Evolutionary conservation across 148 eudicot genomes (phyloP), one percentile per base, ranked within the genome.

Genomic region (Cornus controversa): DNA sequence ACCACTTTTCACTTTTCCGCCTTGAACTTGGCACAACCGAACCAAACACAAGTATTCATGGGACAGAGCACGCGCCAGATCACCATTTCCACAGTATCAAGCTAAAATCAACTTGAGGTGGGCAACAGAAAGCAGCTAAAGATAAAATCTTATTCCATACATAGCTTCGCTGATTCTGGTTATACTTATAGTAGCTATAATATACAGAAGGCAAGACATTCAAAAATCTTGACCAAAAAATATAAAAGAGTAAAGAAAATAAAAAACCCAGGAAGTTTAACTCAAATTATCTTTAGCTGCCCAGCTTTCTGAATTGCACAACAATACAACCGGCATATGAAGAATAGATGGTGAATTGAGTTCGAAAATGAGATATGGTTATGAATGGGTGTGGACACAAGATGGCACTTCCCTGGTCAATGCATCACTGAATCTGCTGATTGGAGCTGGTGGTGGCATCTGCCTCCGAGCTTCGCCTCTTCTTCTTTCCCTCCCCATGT

Each of bases 401-500:
- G 67, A 77, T 25, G 23, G 26, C 45, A 36, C 28, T 18, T 24
- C 28, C 34, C 24, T 4, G 23, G 2, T 71, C 20, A 26, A 6
- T 25, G 29, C 2, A 60, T 69, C 25, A 69, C 66, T 74, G 79
- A 6, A 37, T 70, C 67, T 77, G 57, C 24, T 85, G 78, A 62
- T 77, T 86, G 28, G 86, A 72, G 60, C 62, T 72, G 20, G 42
- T 45, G 68, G 70, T 54, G 18, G 73, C 86, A 79, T 89, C 91
- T 6, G 74, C 82, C 65, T 90, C 96, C n/a, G 66, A 63, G 47
- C 87, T 81, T 53, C 89, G 91, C 79, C 92, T 92, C 89, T 93
- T 93, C 89, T 90, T 92, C 88, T 89, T 94, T 64, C 92, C 94
- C 80, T 94, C 96, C 31, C 97, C 94, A 62, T 95, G 97, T 79